Base-by-base conservation (phyloP, 2,329 filamentous ascomycete genomes). In the Camillea tinctor region DNA sequence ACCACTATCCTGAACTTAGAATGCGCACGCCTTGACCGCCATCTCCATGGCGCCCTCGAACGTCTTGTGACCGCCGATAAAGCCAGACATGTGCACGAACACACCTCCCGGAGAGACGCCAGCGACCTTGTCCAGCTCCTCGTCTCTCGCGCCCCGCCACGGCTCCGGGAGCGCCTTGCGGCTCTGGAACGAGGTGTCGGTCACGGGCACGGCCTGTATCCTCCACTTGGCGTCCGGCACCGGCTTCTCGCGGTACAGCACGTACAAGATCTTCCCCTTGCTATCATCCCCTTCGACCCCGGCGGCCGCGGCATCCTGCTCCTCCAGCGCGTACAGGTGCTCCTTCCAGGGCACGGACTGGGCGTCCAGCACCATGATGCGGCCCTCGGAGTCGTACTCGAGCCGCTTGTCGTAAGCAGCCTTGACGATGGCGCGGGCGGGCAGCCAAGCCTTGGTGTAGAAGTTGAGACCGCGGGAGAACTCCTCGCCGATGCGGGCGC, bases 1-100 rank as follows among this genome's bases (percentile, higher is more conserved):
- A n/a, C n/a, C n/a, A n/a, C n/a, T n/a, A n/a, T n/a, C n/a, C n/a
- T n/a, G n/a, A n/a, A 30, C 26, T 11, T 70, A 79, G 57, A 75
- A 68, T 44, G 77, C 84, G 64, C 92, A 78, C 1, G 90, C 89
- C 81, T 90, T 92, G 75, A 83, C 78, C 4, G 93, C 93, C 92
- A 98, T 96, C 60, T 88, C 86, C 74, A 92, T 84, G 23, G 88
- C 93, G 26, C 95, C 95, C 63, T 96, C 92, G 70, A 91, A 95
- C 0, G 90, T 96, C 82, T 91, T 89, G 77, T 97, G 96, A 2
- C 95, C 95, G 19, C 95, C 95, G 72, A 98, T 98, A 78, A 99
- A 99, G 24, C 95, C 95, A 56, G 90, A 89, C 3, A 93, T 93
- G 74, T 99, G 95, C 26, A 97, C 90, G 74, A 99, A 99, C 24